Base-by-base conservation (phyloP, 495 filamentous ascomycete species). In the Platismatia glauca region DNA sequence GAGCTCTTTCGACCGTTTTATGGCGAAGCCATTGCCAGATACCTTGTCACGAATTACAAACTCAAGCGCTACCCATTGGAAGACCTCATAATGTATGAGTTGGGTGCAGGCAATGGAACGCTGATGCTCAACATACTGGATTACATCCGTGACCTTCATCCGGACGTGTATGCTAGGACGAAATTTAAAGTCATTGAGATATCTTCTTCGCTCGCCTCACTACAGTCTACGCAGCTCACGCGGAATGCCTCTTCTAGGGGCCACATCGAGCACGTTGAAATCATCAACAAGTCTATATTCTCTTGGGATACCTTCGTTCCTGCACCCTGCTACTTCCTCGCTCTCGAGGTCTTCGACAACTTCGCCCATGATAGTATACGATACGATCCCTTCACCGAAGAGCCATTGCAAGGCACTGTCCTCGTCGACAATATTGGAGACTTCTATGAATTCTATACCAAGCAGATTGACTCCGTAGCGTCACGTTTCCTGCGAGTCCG, bases 51-150 rank as follows among this genome's bases (percentile, higher is more conserved):
- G 59, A 96, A 99, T 77, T 99, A 99, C 81, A 89, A 93, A 72
- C 82, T 96, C 69, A 89, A 88, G 33, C 83, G 90, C 29, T 97
- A 92, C 74, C 95, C 94, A 9, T 96, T 96, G 79, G 86, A 95
- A 74, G 94, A 99, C 77, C 83, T 99, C 56, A 90, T 95, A 64
- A 96, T 99, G 69, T 99, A 97, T 81, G 94, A 99, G 73, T 91
- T 99, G 84, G 94, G 94, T 27, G 94, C 94, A 55, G 94, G 94
- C 61, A 94, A 97, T 69, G 94, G 94, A 50, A 99, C 95, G 6
- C 82, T 99, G 69, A 99, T 99, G 94, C 79, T 91, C 67, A 97
- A 99, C 73, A 91, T 97, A 62, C 81, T 99, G 58, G 92, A 99
- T 78, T 94, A 93, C 76, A 95, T 99, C 72, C 90, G 92, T 63